These are phyloP conservation scores for Ampelomyces quisqualis DNA, from an alignment of 2,329 filamentous ascomycete species.

Conservation along the genomic window DNA sequence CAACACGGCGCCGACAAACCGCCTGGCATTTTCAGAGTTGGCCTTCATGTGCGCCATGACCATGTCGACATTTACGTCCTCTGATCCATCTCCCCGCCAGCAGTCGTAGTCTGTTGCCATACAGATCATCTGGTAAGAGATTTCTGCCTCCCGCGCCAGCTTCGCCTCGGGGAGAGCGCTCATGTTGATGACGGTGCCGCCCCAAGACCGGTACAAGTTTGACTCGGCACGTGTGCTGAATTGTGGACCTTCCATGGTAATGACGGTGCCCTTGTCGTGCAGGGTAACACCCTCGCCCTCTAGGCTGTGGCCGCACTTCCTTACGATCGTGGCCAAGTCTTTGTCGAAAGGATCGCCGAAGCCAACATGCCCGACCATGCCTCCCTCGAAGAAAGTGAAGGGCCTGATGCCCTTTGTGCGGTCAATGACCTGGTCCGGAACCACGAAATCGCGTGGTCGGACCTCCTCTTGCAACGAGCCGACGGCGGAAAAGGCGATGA, in stretches of 20 bases:
- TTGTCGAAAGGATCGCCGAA: slow-evolving; percentile 95
- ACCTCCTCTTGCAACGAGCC: slow-evolving; percentile 90
- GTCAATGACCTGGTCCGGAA: slow-evolving; percentile 96
- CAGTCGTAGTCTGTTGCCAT: slow-evolving; percentile 99
- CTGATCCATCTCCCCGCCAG: slow-evolving; percentile 78
- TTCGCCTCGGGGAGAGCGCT: slow-evolving; percentile 93
- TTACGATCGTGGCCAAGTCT: slow-evolving; percentile 72
- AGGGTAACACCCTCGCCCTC: slow-evolving; percentile 81
- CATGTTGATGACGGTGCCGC: slow-evolving; percentile 98
- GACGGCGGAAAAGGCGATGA: slow-evolving; percentile 94
- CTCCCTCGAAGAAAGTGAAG: slow-evolving; percentile 93
- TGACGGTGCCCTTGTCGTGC: slow-evolving; percentile 79
- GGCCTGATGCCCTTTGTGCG: slow-evolving; percentile 92
- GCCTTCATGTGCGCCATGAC: slow-evolving; percentile 95
- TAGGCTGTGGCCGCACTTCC: slow-evolving; percentile 72
- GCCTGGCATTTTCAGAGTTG: slow-evolving; percentile 83
- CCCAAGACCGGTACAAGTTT: slow-evolving; percentile 91
- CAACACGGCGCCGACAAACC: slow-evolving; percentile 81
- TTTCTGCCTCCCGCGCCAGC: slow-evolving; percentile 91
- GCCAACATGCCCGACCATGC: slow-evolving; percentile 88
- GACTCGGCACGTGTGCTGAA: slow-evolving; percentile 96
- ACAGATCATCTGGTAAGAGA: slow-evolving; percentile 97
- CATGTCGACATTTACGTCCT: slow-evolving; percentile 89
- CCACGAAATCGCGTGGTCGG: slow-evolving; percentile 92
- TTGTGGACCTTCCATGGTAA: slow-evolving; percentile 99